Evolutionary conservation across 2,329 filamentous ascomycete genomes (phyloP), one percentile per base, ranked within the genome.

Genomic region (Aspergillus calidoustus): DNA sequence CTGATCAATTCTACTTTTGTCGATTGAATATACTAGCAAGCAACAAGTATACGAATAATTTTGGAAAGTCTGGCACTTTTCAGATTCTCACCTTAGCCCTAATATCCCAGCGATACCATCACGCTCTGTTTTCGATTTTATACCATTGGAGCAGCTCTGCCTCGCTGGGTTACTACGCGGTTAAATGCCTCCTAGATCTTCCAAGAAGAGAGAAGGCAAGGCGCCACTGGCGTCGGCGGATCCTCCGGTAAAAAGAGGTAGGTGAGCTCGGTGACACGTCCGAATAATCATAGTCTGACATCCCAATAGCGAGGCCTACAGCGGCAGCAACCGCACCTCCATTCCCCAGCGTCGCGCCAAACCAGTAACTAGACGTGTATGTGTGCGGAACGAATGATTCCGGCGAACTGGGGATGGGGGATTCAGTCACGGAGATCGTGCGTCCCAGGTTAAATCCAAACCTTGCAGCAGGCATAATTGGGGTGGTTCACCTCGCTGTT

Each of bases 381-480:
- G 57, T 44, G 7, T 93, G 92, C 68, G 92, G 91, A 56, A 90
- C 91, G 74, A 91, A 91, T 49, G 84, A 85, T 56, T 87, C 86
- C 22, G 91, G 91, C 66, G 91, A 95, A 79, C 86, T 95, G 47
- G 91, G 91, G 46, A 86, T 95, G 7, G 91, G 91, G 7, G 86
- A 83, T 67, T 85, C 85, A 71, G 86, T 86, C 66, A 41, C 44
- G 9, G 57, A 54, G 66, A 88, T 91, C 66, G 89, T 88, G 78
- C 86, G 88, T 47, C 91, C 91, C n/a, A 87, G 89, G 46, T 79
- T 90, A 62, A 92, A 92, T 73, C 78, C 82, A 41, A 81, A 83
- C 58, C 82, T 92, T n/a, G 76, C 79, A 19, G 79, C 84, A 3
- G 79, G 82, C 54, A 79, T 84, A 81, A 54, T 83, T 48, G 48